Evolutionary conservation across 345 rosid species (phyloP), one percentile per base, ranked within the genome.

Genomic region (Cardamine chenopodiifolia): DNA sequence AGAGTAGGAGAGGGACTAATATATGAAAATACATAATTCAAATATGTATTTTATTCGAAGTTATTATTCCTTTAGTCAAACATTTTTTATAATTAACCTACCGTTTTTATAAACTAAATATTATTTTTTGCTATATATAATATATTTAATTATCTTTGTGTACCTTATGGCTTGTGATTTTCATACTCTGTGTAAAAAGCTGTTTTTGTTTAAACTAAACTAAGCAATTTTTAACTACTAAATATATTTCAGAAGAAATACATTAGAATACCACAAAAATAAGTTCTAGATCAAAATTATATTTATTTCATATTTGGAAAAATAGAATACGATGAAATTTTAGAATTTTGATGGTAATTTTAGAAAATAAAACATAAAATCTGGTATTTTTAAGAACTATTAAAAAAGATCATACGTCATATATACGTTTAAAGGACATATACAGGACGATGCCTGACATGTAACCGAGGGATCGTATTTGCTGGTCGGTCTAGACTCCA

Each of bases 401-500:
- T 23, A 2, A 53, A 52, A 52, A 6, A 14, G 10, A 25, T 53
- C 17, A 53, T 28, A 28, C 20, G 20, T 55, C 17, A 31, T 2
- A 17, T 6, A 29, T 34, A 11, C 10, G 37, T 71, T 59, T 12
- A 59, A 59, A 42, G 31, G 31, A 59, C 52, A 15, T 48, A 19
- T 70, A 48, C 23, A 32, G 26, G 55, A 29, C 64, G 59, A 40
- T 44, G 44, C 13, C 47, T 45, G 10, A 45, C 49, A 45, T n/a
- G 49, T 45, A 45, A n/a, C 19, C 20, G 40, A 35, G 45, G 17
- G 29, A 57, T 44, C 55, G 44, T 57, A 28, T 10, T 35, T 35
- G 75, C 60, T 71, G 50, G 60, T 60, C 19, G 54, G 44, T 72
- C 68, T 25, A 60, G 39, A 35, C 13, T 35, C 12, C 40, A 34